Evolutionary conservation across 257 asterid genomes (phyloP), one percentile per base, ranked within the genome.

Genomic region (Orobanche coerulescens): DNA sequence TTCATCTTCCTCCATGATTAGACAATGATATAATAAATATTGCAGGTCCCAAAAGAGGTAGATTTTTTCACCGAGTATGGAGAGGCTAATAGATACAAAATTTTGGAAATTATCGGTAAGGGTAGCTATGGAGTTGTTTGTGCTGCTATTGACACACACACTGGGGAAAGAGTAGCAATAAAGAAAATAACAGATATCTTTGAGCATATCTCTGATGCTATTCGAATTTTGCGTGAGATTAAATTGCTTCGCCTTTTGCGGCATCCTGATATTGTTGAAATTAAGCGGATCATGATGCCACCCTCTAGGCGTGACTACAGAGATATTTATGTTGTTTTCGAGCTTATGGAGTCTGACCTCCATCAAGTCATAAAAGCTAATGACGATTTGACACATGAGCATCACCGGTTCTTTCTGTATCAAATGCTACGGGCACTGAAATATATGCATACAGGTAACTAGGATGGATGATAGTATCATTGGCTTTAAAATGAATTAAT

Each of bases 121-220:
- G 95, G 97, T 49, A 90, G 97, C 75, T 90, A 90, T 77, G 97
- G 97, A 66, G 95, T 90, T 72, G 97, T 86, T 30, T 86, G 95
- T 72, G 87, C 97, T 28, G 97, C 97, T 58, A 71, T 81, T 42
- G 97, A 90, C 78, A 84, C 94, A 2, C 94, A 82, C 70, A 90
- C 94, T 8, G 94, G 94, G 37, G 94, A 86, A 71, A 89, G 86
- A 76, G 95, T 90, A 5, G 97, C 97, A 1, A 86, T 90, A 62
- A 90, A 90, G 90, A 90, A 90, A 78, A 87, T 90, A 67, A 86
- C 79, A 11, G 81, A 86, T 65, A 90, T 90, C 39, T 90, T 90
- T 61, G 90, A 90, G 76, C 95, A 90, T 64, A 75, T 68, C 50
- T 86, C 97, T 49, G 97, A 90, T 76, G 95, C 97, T 43, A 77